Conservation (phyloP, 768 basidiomycete species). For the Chalciporus chontae region DNA sequence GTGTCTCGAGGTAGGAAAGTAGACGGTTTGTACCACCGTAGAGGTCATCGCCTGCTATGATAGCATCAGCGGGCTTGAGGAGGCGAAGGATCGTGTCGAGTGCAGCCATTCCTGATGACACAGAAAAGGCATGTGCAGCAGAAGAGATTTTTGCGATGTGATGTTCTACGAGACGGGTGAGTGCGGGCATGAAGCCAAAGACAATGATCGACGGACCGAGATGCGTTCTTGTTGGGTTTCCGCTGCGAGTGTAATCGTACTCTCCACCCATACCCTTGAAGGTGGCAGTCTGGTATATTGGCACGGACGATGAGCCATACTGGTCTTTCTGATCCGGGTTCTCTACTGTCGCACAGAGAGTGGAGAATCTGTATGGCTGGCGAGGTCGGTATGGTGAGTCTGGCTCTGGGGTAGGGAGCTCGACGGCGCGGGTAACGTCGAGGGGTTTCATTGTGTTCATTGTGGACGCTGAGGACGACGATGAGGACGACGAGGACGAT, state of each 20-base stretch:
- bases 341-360: slow-evolving; percentile 87
- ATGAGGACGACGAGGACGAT: no score
- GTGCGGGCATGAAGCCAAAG: neutral
- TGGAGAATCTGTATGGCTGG: slow-evolving; percentile 85
- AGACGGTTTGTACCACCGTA: slow-evolving; percentile 98
- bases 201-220: slow-evolving; percentile 57
- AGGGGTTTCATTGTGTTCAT: slow-evolving; percentile 8
- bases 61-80: slow-evolving; percentile 91
- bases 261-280: slow-evolving; percentile 91
- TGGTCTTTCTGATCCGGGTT: slow-evolving; percentile 93
- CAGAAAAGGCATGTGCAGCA: slow-evolving; percentile 83
- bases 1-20: slow-evolving; percentile 79
- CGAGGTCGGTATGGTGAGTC: slow-evolving; percentile 67
- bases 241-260: slow-evolving; percentile 93
- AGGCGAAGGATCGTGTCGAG: slow-evolving; percentile 92
- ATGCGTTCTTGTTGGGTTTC: slow-evolving; percentile 95
- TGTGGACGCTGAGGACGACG: no score
- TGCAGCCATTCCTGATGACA: slow-evolving; percentile 98
- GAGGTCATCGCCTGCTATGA: slow-evolving; percentile 95
- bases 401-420: slow-evolving; percentile 78
- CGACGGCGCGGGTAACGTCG: slow-evolving; percentile 32
- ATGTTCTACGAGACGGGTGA: slow-evolving; percentile 59
- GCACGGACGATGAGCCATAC: slow-evolving; percentile 89
- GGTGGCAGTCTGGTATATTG: slow-evolving; percentile 97
- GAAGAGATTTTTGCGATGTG: slow-evolving; percentile 97